These are phyloP conservation scores for Phyllosticta ampelicida DNA, from an alignment of 2,329 filamentous ascomycete species.

Conservation along the genomic window DNA sequence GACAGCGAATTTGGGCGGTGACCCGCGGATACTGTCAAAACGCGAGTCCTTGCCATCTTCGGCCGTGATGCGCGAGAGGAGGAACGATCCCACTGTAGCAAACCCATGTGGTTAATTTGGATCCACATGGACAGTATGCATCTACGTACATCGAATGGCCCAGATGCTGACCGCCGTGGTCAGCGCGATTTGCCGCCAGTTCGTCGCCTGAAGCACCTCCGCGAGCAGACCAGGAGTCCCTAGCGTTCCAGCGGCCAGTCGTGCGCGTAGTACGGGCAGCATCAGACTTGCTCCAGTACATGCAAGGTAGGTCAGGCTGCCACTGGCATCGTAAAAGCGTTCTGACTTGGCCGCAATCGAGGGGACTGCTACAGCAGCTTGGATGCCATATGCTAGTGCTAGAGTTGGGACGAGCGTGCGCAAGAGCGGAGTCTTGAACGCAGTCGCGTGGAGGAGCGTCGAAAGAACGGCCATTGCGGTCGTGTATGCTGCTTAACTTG, in stretches of 20 bases:
- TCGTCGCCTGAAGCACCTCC: conserved; percentile 28
- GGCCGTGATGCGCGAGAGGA: conserved; percentile 50
- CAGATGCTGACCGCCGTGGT: conserved; percentile 49
- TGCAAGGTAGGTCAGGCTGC: conserved; percentile 54
- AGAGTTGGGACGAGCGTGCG: conserved; percentile 52
- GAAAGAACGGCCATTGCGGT: conserved; percentile 27
- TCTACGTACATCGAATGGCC: conserved; percentile 46
- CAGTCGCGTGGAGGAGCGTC: conserved; percentile 47
- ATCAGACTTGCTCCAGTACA: conserved; percentile 52
- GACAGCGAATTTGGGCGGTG: conserved; percentile 42
- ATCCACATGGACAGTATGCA: too few species aligned
- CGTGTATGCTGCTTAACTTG: not conserved
- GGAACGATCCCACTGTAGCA: conserved; percentile 55
- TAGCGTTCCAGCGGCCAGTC: conserved; percentile 32
- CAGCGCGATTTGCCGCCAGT: conserved; percentile 52
- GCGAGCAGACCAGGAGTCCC: conserved; percentile 26
- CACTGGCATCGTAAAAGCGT: conserved; percentile 58
- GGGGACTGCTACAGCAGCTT: conserved; percentile 51
- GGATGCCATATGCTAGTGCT: conserved; percentile 51
- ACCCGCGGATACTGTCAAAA: conserved; percentile 44
- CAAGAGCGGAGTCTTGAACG: conserved; percentile 52
- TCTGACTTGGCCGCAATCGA: conserved; percentile 51
- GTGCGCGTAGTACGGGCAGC: conserved; percentile 48
- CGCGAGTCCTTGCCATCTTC: conserved; percentile 48
- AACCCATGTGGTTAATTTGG: too few species aligned